Evolutionary conservation across 129 eudicot genomes (phyloP), one percentile per base, ranked within the genome.

Genomic region (Erigeron canadensis): DNA sequence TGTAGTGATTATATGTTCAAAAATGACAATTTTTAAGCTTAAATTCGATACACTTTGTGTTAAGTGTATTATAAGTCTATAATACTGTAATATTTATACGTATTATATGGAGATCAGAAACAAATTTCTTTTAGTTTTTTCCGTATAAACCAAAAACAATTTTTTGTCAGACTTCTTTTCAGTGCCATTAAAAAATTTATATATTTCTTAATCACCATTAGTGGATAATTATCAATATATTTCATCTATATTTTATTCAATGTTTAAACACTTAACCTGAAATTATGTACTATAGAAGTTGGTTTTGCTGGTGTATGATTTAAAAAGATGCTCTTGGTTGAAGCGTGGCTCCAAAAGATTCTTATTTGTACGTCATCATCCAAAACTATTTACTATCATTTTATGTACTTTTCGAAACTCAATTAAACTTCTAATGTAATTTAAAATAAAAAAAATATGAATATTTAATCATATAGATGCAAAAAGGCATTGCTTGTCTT

Each of bases 321-420:
- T 23, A 54, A 41, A 18, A 6, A 57, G 44, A 75, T 67, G 74
- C 74, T 59, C 15, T 75, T 17, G 28, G 59, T 47, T 67, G 63
- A 75, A 66, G 79, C 80, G 34, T 76, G 75, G 75, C 70, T 60
- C 8, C 6, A 67, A 67, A 46, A 58, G 75, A 76, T 58, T 67
- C 80, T 9, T 23, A 23, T 68, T 47, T 18, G 13, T 9, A 73
- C 22, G 63, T 48, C 78, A 51, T 37, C 41, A 63, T 9, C 21
- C 38, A 41, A 71, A 70, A 40, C 41, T 7, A 63, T 38, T 12
- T 72, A 42, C 5, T 34, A 11, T 22, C 43, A 0, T 23, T 23
- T 23, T 23, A 23, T 23, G 34, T 23, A 23, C 34, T 23, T 23
- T 23, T 23, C 34, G 8, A 53, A 67, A 58, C 45, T 67, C 15